A percentile compares a stretch with the other conserved stretches of the same genome.
Evolutionary conservation across 768 basidiomycete species (phyloP).

Genomic region (Pleurotus eryngii): DNA sequence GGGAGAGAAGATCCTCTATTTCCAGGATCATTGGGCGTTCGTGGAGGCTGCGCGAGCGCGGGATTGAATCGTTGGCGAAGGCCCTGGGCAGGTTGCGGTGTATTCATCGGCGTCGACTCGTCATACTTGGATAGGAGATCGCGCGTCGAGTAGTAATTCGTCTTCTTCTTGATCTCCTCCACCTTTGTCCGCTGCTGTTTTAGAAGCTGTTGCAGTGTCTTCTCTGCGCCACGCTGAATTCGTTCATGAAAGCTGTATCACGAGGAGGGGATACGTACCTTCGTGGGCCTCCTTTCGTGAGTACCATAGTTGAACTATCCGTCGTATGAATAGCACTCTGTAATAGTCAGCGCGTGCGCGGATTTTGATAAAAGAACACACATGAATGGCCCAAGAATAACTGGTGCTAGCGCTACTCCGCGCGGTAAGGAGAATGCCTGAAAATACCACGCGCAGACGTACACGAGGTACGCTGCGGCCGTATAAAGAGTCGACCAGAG

Average conservation of each 20-base stretch:
- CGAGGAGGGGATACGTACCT: slow-evolving; percentile 42
- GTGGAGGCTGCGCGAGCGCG: slow-evolving; percentile 13
- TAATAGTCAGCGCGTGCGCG: background rate
- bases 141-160: slow-evolving; percentile 91
- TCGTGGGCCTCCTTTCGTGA: slow-evolving; percentile 74
- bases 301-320: slow-evolving; percentile 85
- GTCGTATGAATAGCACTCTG: slow-evolving; percentile 72
- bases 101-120: slow-evolving; percentile 38
- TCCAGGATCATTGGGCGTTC: slow-evolving; percentile 10
- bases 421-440: slow-evolving; percentile 24
- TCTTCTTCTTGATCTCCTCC: slow-evolving; percentile 97
- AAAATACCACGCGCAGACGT: slow-evolving; percentile 73
- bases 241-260: background rate
- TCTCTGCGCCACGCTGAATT: slow-evolving; percentile 51
- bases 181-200: slow-evolving; percentile 82
- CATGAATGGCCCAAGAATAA: slow-evolving; percentile 75
- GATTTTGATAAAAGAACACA: slow-evolving; percentile 35
- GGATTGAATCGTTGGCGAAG: slow-evolving; percentile 38
- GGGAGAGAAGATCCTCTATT: too few species aligned
- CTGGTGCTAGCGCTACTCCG: slow-evolving; percentile 54
- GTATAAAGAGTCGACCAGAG: slow-evolving; percentile 78
- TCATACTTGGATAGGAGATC: slow-evolving; percentile 91
- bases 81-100: slow-evolving; percentile 21
- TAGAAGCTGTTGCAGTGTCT: slow-evolving; percentile 66
- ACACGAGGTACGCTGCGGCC: slow-evolving; percentile 67